Conservation (phyloP, 2,329 filamentous ascomycete genomes). For the Camptophora hylomeconis region DNA sequence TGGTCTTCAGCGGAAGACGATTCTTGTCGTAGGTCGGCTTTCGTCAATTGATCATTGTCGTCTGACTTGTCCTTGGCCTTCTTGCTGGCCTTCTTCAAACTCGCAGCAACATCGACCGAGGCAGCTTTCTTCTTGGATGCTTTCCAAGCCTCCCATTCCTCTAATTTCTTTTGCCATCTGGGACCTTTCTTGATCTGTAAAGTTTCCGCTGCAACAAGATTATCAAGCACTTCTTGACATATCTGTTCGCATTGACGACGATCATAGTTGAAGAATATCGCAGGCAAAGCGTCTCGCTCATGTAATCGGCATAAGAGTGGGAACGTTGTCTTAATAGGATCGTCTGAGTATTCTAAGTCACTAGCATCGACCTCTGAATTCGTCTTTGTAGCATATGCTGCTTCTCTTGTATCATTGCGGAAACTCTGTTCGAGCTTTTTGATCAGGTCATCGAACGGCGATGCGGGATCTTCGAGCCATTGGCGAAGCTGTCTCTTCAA, state of each 20-base stretch:
- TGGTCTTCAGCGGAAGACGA: constrained; percentile 42
- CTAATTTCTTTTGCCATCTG: constrained; percentile 49
- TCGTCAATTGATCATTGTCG: constrained; percentile 38
- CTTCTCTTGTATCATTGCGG: constrained; percentile 10
- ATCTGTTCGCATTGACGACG: constrained; percentile 51
- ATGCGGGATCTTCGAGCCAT: constrained; percentile 47
- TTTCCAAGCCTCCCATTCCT: constrained; percentile 46
- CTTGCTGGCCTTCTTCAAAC: constrained; percentile 22
- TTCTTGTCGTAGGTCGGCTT: constrained; percentile 45
- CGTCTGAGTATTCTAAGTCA: constrained; percentile 16
- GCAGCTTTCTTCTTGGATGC: constrained; percentile 25
- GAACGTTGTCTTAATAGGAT: constrained; percentile 36
- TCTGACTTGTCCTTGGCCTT: constrained; percentile 32
- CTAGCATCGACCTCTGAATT: background rate
- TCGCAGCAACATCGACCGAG: constrained; percentile 25
- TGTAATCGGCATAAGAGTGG: constrained; percentile 49
- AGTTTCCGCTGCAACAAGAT: constrained; percentile 42
- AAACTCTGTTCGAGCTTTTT: constrained; percentile 31
- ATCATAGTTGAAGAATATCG: constrained; percentile 68
- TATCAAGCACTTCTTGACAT: constrained; percentile 35
- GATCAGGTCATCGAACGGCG: constrained; percentile 40
- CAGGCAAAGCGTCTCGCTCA: constrained; percentile 52
- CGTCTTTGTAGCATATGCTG: background rate
- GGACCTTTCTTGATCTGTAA: constrained; percentile 43
- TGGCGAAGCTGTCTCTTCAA: constrained; percentile 45